phyloP scores from a whole-genome alignment of 2,329 filamentous ascomycete genomes.

The Curvularia hawaiiensis region DNA sequence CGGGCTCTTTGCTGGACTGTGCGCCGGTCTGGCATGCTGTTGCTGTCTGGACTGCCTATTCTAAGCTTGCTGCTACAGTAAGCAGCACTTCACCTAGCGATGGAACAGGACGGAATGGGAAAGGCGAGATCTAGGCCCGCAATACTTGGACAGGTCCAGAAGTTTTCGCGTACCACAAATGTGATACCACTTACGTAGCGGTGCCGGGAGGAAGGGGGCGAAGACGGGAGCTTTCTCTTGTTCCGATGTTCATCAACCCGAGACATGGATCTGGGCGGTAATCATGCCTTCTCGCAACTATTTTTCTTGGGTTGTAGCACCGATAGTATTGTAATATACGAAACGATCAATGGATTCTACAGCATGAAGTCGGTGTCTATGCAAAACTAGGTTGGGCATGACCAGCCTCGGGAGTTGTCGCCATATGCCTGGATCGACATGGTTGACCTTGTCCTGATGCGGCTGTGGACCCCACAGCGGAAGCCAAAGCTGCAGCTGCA shows the following conservation, averaged over 20 bases:
- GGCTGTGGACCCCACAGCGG: conserved; percentile 14
- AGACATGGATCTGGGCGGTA: not conserved
- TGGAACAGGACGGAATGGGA: not conserved
- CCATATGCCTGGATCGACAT: not conserved
- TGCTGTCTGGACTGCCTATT: conserved; percentile 60
- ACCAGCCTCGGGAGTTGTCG: not conserved
- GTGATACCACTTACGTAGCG: not conserved
- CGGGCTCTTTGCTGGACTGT: conserved; percentile 51
- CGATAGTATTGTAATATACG: conserved; percentile 1
- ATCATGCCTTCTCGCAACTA: not conserved
- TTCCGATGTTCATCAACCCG: conserved; percentile 1
- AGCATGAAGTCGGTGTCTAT: not conserved
- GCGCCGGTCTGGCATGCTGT: conserved; percentile 56
- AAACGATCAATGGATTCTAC: not conserved
- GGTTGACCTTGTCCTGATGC: conserved; percentile 18
- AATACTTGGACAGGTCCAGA: not conserved
- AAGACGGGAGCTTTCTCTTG: conserved; percentile 13
- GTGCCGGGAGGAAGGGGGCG: not conserved
- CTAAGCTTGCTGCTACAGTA: conserved; percentile 30
- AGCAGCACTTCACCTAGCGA: not conserved
- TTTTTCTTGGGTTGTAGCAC: not conserved
- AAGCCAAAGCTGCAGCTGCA: conserved; percentile 18
- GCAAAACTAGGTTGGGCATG: not conserved
- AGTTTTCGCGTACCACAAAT: not conserved
- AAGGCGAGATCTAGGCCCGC: not conserved